Evolutionary conservation across 2,329 filamentous ascomycete species (phyloP), one percentile per base, ranked within the genome.

Genomic region (Cladophialophora bantiana): DNA sequence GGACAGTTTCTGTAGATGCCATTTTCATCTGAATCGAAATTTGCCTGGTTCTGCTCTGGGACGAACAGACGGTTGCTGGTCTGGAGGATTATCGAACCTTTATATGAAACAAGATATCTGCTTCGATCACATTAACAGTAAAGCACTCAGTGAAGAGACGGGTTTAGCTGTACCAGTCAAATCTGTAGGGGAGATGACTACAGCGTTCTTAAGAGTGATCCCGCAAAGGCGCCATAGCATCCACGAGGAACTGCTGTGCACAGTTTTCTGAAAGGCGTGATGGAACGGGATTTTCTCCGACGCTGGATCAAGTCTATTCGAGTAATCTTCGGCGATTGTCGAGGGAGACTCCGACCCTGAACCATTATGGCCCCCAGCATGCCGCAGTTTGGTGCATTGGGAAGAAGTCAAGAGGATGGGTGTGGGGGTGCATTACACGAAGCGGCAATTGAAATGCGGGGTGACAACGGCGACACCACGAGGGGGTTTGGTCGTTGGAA

Each of bases 1-100:
- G 65, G 13, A 73, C 66, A 9, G 38, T 59, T 26, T 62, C 58
- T 35, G 59, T 61, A 12, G 53, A 50, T 53, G 66, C 50, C 70
- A 72, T 72, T 2, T 2, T 52, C 63, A 50, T 42, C 57, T 10
- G 15, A 2, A 13, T 63, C n/a, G 2, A 31, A 45, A 5, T 52
- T 20, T 9, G 4, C 10, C n/a, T 34, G 1, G 4, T 35, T 7
- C 26, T 42, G 12, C 26, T 10, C 34, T 36, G 1, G 6, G 7
- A n/a, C 15, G 13, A 26, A 13, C 12, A 45, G 10, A 15, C 18
- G 32, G 20, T 32, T 12, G 31, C n/a, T 36, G 2, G 13, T n/a
- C 7, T 4, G 12, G 10, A 36, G 15, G 20, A 50, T 50, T 20
- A 12, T 50, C 45, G 20, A 50, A 26, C 45, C 10, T 50, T 50